Conservation (phyloP, 2,329 filamentous ascomycete species). For the Cucurbitaria berberidis region DNA sequence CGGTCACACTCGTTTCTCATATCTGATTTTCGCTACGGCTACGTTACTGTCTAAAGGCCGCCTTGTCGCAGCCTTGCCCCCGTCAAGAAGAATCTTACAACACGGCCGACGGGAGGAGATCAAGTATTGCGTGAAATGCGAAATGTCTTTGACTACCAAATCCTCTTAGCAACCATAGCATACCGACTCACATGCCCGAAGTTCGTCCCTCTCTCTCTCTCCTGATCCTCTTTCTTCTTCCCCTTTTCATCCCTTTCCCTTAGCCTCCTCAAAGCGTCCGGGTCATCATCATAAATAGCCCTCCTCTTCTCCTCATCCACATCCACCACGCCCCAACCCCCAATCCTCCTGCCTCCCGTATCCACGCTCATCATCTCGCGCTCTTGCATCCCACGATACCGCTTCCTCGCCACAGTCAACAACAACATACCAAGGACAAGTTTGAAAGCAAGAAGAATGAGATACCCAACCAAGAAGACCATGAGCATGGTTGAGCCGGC, state of each 20-base stretch:
- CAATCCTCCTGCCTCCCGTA: slow-evolving; percentile 75
- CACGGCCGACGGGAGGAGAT: neutral
- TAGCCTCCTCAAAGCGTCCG: slow-evolving; percentile 68
- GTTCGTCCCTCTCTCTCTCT: slow-evolving; percentile 59
- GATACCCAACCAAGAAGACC: slow-evolving; percentile 82
- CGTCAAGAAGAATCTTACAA: neutral
- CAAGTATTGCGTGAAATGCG: neutral
- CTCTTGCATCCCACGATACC: slow-evolving; percentile 82
- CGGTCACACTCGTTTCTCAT: too few relatives aligned
- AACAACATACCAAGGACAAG: slow-evolving; percentile 87
- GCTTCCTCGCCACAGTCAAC: slow-evolving; percentile 75
- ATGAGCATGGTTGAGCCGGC: slow-evolving; percentile 81
- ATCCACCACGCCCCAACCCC: slow-evolving; percentile 85
- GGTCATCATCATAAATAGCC: slow-evolving; percentile 87
- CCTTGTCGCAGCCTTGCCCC: too few relatives aligned
- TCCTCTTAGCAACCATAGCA: slow-evolving; percentile 95
- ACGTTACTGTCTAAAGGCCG: too few relatives aligned
- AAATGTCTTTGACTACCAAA: slow-evolving; percentile 69
- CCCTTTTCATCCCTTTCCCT: slow-evolving; percentile 68
- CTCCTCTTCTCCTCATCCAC: slow-evolving; percentile 84
- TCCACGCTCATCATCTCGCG: slow-evolving; percentile 64
- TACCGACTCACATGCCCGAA: slow-evolving; percentile 77
- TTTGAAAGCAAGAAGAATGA: slow-evolving; percentile 81
- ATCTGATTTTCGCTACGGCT: too few relatives aligned
- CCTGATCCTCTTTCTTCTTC: slow-evolving; percentile 63